A percentile compares a stretch with the other conserved stretches of the same genome.
Evolutionary conservation across 768 basidiomycete species (phyloP).

Genomic region (Amanita polypyramis): DNA sequence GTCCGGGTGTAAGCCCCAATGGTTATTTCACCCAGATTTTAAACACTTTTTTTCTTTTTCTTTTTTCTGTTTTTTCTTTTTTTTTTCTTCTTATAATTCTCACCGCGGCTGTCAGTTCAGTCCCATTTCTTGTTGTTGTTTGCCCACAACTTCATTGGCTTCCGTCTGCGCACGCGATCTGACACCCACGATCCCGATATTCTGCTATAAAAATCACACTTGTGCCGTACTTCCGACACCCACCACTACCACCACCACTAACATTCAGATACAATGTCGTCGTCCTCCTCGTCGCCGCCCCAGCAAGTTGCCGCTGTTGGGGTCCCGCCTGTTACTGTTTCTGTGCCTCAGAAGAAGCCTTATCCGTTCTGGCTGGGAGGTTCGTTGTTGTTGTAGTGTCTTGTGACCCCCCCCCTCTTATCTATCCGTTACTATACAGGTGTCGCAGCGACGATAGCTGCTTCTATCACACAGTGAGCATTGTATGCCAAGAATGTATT

Average conservation of each 20-base stretch:
- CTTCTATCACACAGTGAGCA: constrained; percentile 75
- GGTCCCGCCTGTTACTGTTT: neutral
- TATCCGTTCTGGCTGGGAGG: constrained; percentile 87
- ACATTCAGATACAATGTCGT: constrained; percentile 2
- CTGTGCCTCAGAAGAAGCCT: constrained; percentile 46
- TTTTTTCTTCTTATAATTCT: no score
- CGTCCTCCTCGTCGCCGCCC: no score
- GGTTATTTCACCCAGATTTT: no score
- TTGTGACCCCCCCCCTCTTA: neutral
- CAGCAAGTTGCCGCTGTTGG: constrained; percentile 7
- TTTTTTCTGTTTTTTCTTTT: no score
- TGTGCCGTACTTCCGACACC: neutral
- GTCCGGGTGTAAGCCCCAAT: no score
- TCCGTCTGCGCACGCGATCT: no score
- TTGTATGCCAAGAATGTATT: neutral
- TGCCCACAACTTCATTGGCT: no score
- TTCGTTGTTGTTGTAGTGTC: constrained; percentile 17
- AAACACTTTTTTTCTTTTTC: no score
- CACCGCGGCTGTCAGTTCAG: no score
- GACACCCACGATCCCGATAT: no score
- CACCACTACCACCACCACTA: neutral
- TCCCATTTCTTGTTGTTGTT: no score
- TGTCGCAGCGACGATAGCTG: constrained; percentile 77
- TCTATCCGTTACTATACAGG: constrained; percentile 22
- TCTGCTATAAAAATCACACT: no score